Base-by-base conservation (phyloP, 129 eudicot species). In the Rutidosis leptorrhynchoides region DNA sequence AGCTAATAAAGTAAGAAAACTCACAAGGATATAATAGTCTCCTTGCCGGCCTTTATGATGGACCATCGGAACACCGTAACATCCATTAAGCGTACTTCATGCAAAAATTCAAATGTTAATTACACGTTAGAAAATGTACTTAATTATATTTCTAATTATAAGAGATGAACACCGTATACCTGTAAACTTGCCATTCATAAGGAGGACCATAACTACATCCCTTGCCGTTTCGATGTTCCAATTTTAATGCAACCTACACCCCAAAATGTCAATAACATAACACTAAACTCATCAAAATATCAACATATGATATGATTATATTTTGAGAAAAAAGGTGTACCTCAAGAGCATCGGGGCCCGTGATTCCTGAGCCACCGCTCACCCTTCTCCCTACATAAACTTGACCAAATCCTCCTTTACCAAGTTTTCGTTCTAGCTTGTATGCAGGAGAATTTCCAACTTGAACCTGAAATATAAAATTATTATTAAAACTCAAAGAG, bases 391-490 rank as follows among this genome's bases (percentile, higher is more conserved):
- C 98, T 64, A 88, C 90, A 78, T 78, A 88, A 22, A 91, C 98
- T 78, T 91, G 98, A 24, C 98, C 98, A 62, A 91, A 91, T 27
- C 98, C 98, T 60, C 98, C 98, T 70, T 87, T 91, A 17, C 96
- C 98, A 11, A 91, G 78, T 74, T 85, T 91, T 64, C 83, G 80
- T 27, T 85, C 98, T 25, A 91, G 30, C 71, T 75, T 83, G 79
- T 91, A 88, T 28, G 81, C 64, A 25, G 96, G 96, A 58, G 98
- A 91, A 72, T 79, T 79, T 23, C 98, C 98, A 35, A 91, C 83
- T 49, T 91, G 90, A 66, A 91, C 96, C 98, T 91, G 81, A 56
- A 20, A 73, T 7, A 5, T 0, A 43, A 61, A 55, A 7, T n/a
- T 22, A 30, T 15, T 33, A 46, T 27, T 16, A 1, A 9, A 65